These are phyloP conservation scores for Nothophaeocryptopus gaeumannii DNA, from an alignment of 2,329 filamentous ascomycete genomes.

Conservation along the genomic window DNA sequence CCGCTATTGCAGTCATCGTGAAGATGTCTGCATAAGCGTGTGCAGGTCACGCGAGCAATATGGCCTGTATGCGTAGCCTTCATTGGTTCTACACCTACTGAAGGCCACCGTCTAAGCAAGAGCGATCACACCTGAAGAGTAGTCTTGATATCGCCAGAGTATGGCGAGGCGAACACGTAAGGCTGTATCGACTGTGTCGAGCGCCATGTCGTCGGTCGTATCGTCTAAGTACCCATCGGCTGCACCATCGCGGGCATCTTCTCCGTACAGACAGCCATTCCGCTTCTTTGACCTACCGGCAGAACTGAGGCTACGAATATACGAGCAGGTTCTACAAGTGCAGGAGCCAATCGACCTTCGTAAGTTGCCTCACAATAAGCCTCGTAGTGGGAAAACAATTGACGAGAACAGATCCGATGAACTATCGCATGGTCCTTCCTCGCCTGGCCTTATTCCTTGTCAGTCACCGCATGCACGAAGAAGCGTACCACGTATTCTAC, in stretches of 20 bases:
- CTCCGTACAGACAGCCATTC: conserved; percentile 47
- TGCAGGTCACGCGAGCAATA: conserved; percentile 32
- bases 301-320: conserved; percentile 68
- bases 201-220: conserved; percentile 24
- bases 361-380: conserved; percentile 11
- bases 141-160: conserved; percentile 6
- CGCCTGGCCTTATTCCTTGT: conserved; percentile 59
- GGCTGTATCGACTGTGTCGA: conserved; percentile 18
- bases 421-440: conserved; percentile 60
- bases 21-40: conserved; percentile 43
- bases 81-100: conserved; percentile 11
- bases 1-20: conserved; percentile 21
- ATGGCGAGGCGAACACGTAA: conserved; percentile 26
- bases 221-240: conserved; percentile 26
- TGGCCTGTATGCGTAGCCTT: conserved; percentile 23
- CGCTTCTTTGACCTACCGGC: conserved; percentile 65
- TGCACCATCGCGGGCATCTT: conserved; percentile 25
- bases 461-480: conserved; percentile 59
- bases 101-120: conserved; percentile 13
- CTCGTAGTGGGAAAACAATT: background rate
- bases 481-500: conserved; percentile 66
- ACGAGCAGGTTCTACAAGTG: conserved; percentile 60
- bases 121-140: too few relatives aligned
- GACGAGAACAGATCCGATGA: conserved; percentile 53
- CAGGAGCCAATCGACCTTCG: conserved; percentile 60